Base-by-base conservation (phyloP, 1,139 yeast genomes). In the Spencermartinsiella ligniputridi region DNA sequence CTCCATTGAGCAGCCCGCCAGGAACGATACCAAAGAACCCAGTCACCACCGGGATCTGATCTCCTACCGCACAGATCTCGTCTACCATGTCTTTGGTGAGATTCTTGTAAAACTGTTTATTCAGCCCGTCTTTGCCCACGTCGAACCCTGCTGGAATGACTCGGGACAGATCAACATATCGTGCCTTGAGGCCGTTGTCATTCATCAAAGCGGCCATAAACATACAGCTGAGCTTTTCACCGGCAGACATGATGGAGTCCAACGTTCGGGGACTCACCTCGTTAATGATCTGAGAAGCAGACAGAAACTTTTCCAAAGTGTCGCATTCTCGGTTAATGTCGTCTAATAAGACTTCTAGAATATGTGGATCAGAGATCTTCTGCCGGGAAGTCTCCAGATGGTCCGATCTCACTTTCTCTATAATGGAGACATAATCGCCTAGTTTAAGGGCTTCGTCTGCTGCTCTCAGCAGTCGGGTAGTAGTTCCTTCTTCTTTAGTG, bases 21-120 rank as follows among this genome's bases (percentile, higher is more conserved):
- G 97, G 97, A 12, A 92, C 88, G 32, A 80, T 72, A 22, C 98
- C 98, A 60, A 92, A 92, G 65, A 87, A 92, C 1, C 98, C 98
- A 20, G 98, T 92, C 46, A 92, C 75, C 1, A 92, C 97, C 1
- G 98, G 98, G 27, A 88, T 79, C 30, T 63, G 66, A 13, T 65
- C 68, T 15, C 74, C 75, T 35, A 77, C 67, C 17, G 64, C 66
- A 35, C 67, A 57, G 13, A 88, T 72, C 51, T 72, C 76, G 27
- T 70, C 71, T 17, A 82, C 88, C 54, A 90, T 76, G 44, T 74
- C 71, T 19, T 65, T 65, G 5, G 89, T 76, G 53, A 92, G 71
- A 52, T 71, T 74, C 44, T 72, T 71, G 64, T 90, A 92, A 60
- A 90, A 68, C 17, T 55, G 58, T 42, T 81, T 81, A 61, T 87